Percentiles rank a stretch among this genome's conserved stretches.
Conservation (phyloP, 2,329 filamentous ascomycete genomes). For the Exutisphaerella laricina region DNA sequence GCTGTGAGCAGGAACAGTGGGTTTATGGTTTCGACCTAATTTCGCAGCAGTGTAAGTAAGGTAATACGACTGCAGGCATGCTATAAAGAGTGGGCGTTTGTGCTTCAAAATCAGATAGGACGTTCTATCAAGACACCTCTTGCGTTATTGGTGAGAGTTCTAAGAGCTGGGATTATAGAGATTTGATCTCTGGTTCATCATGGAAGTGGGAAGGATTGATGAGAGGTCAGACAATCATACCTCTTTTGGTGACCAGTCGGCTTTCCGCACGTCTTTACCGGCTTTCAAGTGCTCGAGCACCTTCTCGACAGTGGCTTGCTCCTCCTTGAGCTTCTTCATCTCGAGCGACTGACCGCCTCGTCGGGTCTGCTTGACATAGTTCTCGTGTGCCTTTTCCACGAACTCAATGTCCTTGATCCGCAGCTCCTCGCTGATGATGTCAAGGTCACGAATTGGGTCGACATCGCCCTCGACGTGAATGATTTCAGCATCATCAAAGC, state of each 20-base stretch:
- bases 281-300: conserved; percentile 74
- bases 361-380: conserved; percentile 86
- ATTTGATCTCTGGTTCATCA: conserved; percentile 99
- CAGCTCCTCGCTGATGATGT: conserved; percentile 95
- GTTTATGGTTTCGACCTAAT: conserved; percentile 99
- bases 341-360: conserved; percentile 92
- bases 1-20: conserved; percentile 90
- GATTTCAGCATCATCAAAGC: conserved; percentile 93
- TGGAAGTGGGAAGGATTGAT: conserved; percentile 44
- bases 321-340: conserved; percentile 95
- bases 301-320: conserved; percentile 90
- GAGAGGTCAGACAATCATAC: conserved; percentile 53
- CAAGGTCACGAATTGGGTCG: conserved; percentile 85
- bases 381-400: conserved; percentile 88
- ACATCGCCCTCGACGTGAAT: conserved; percentile 99
- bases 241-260: conserved; percentile 88
- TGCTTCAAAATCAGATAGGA: conserved; percentile 40
- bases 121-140: conserved; percentile 84
- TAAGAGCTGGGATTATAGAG: conserved; percentile 99
- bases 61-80: too few species aligned
- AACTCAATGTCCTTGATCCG: conserved; percentile 99
- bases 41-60: too few species aligned
- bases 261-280: conserved; percentile 91
- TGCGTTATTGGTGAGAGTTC: conserved; percentile 74
- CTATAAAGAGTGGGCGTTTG: not conserved